Base-by-base conservation (phyloP, 768 basidiomycete genomes). In the Pleurotus pulmonarius region DNA sequence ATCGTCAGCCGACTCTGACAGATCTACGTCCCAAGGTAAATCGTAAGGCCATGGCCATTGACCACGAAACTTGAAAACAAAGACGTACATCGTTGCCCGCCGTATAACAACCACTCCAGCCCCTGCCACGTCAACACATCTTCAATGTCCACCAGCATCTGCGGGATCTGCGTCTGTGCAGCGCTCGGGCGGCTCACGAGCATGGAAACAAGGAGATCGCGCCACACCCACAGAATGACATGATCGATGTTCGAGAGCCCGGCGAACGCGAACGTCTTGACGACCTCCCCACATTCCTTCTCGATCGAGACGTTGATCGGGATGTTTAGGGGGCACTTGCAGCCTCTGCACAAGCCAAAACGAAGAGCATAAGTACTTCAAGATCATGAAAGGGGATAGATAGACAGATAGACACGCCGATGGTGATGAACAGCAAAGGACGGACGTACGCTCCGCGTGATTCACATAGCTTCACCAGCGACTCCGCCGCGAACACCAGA, bases 181-280 rank as follows among this genome's bases (percentile, higher is more conserved):
- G 45, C 65, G 58, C 61, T 63, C 54, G 40, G 67, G 53, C 60
- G 74, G 65, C 57, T 68, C 0, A 77, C 75, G 6, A 83, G 74
- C 66, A 88, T 69, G 22, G 77, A 79, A 7, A 88, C 64, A 58
- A 88, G 81, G 16, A 88, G 72, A 58, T 88, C 87, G 5, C 86
- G 76, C 86, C 86, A 88, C 52, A 88, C 79, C 83, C 85, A 88
- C 15, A 86, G 62, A 12, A 77, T 48, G 37, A 75, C 67, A n/a
- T 61, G 60, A 15, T 75, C 69, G 24, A 80, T 65, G 24, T 72
- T 68, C 8, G 70, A 66, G 0, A 70, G 70, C 18, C 79, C 77
- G 12, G 60, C 65, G 45, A 79, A 61, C 3, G 61, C 53, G 57
- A 80, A 81, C 0, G 70, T 67, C 52, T 74, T 79, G 62, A 79